Percentiles rank a stretch among this genome's conserved stretches.
phyloP scores from a whole-genome alignment of 768 basidiomycete species.

The Pulveroboletus sp. region DNA sequence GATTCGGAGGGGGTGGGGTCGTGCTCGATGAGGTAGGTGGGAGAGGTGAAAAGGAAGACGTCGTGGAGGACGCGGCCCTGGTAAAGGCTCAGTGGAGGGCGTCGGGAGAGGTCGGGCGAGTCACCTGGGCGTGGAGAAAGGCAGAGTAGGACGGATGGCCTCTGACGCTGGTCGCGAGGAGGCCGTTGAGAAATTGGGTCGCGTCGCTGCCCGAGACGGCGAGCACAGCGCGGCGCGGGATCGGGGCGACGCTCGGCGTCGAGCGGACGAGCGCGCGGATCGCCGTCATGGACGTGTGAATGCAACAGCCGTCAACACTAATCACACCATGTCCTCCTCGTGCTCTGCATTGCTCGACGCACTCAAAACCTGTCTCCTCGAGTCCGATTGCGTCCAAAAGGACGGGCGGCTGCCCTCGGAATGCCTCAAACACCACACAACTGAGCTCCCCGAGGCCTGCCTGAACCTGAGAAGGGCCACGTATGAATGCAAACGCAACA shows the following conservation, averaged over 20 bases:
- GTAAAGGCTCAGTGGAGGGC: background rate
- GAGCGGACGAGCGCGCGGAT: constrained; percentile 43
- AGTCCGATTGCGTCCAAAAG: constrained; percentile 84
- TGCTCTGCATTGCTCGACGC: constrained; percentile 74
- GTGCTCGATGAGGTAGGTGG: constrained; percentile 67
- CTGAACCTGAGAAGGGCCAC: constrained; percentile 73
- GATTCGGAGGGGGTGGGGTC: constrained; percentile 59
- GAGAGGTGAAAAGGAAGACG: constrained; percentile 72
- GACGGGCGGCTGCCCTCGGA: constrained; percentile 77
- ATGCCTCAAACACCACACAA: constrained; percentile 69
- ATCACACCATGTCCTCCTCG: constrained; percentile 63
- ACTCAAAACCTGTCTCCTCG: constrained; percentile 79
- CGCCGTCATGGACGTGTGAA: constrained; percentile 17
- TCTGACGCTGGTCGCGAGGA: constrained; percentile 52
- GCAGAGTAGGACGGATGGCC: constrained; percentile 60
- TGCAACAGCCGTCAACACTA: constrained; percentile 7
- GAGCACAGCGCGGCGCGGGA: constrained; percentile 64
- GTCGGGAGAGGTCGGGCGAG: background rate
- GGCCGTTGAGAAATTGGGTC: constrained; percentile 75
- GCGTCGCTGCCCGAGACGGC: constrained; percentile 80
- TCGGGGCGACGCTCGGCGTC: constrained; percentile 53
- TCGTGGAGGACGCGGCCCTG: constrained; percentile 91
- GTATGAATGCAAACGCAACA: constrained; percentile 87
- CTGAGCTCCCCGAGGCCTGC: constrained; percentile 80
- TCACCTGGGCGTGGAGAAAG: constrained; percentile 76